phyloP scores from a whole-genome alignment of 768 basidiomycete species.

The Suillus luteus region DNA sequence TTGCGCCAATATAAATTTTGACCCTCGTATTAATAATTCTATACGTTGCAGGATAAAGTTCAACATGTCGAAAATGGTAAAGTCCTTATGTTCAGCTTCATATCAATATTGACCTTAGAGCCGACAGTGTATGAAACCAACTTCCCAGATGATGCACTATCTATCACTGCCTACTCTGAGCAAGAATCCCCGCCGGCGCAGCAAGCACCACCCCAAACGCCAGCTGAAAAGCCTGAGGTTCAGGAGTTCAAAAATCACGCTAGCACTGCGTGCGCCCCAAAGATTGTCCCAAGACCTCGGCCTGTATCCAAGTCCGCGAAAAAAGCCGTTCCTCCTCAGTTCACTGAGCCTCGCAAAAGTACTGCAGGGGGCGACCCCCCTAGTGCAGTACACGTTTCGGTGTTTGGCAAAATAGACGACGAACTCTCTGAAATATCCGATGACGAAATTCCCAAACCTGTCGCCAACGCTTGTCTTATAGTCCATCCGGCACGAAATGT shows the following conservation, averaged over 20 bases:
- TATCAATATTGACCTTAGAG: neutral
- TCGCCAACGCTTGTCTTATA: conserved; percentile 8
- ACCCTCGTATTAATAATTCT: neutral
- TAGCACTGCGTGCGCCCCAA: neutral
- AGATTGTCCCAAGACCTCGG: neutral
- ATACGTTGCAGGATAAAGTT: conserved; percentile 25
- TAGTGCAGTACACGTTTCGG: conserved; percentile 14
- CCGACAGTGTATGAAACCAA: conserved; percentile 31
- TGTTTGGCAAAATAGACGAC: conserved; percentile 26
- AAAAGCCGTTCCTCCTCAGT: neutral
- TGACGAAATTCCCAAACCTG: conserved; percentile 17
- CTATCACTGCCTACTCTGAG: too few species aligned
- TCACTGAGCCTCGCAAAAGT: conserved; percentile 2
- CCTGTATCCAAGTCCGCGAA: conserved; percentile 3
- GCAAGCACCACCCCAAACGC: neutral
- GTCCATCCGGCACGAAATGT: conserved; percentile 3
- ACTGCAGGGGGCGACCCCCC: neutral
- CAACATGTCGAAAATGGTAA: conserved; percentile 34
- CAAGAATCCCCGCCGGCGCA: neutral
- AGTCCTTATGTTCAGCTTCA: neutral
- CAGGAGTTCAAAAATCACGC: neutral
- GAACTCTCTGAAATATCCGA: conserved; percentile 38
- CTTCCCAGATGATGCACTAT: conserved; percentile 1
- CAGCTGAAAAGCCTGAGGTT: too few species aligned
- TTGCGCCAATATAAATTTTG: neutral